Conservation (phyloP, 2,329 filamentous ascomycete species). For the Herpotrichia juniperi region DNA sequence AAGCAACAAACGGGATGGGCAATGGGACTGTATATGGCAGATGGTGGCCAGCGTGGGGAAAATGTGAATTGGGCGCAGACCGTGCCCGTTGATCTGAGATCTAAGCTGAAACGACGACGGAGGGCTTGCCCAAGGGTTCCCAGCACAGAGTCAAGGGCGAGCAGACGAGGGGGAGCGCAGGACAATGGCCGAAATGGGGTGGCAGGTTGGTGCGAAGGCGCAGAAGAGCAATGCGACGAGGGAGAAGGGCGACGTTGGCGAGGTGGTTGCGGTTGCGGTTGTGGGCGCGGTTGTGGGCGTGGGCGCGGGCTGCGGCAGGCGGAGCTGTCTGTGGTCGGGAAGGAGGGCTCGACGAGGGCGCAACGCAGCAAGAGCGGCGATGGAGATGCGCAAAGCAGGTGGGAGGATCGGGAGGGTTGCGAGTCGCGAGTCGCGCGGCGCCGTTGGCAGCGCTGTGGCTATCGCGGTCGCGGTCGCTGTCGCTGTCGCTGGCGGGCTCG, state of each 20-base stretch:
- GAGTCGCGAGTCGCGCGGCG: background rate
- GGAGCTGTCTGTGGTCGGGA: background rate
- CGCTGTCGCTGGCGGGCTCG: background rate
- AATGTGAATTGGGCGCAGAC: constrained; percentile 20
- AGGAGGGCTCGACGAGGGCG: background rate
- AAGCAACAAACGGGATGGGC: background rate
- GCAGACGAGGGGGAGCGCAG: background rate
- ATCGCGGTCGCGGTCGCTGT: too few species aligned
- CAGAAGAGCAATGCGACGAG: constrained; percentile 4
- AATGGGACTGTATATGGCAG: constrained; percentile 11
- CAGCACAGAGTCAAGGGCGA: background rate
- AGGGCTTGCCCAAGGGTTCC: constrained; percentile 8
- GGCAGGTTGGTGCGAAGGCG: background rate
- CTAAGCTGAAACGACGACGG: constrained; percentile 41
- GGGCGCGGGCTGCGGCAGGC: constrained; percentile 5
- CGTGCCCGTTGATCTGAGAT: constrained; percentile 30
- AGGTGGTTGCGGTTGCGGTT: background rate
- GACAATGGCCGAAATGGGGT: background rate
- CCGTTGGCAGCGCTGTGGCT: too few species aligned
- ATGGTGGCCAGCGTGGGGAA: constrained; percentile 24
- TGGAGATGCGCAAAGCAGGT: background rate
- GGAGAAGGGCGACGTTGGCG: background rate
- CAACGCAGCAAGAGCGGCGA: background rate
- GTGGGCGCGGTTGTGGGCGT: too few species aligned
- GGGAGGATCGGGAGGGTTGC: background rate